A percentile compares a stretch with the other conserved stretches of the same genome.
These are phyloP conservation scores for Stachybotrys chlorohalonatus DNA, from an alignment of 2,329 filamentous ascomycete genomes.

Conservation along the genomic window DNA sequence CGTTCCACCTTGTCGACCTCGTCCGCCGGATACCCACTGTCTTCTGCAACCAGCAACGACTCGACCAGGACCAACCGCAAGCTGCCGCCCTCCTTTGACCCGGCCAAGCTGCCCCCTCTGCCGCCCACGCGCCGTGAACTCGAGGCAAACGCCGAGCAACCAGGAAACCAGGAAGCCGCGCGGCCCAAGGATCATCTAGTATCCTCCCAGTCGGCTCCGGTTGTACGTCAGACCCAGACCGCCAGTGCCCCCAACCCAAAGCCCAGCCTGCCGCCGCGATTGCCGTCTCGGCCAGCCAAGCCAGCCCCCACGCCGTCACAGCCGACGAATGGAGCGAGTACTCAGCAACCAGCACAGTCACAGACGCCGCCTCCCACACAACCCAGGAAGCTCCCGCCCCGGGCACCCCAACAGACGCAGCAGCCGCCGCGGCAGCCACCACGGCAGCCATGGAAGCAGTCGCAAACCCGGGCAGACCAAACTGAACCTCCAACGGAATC, in stretches of 20 bases:
- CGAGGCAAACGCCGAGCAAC: conserved; percentile 35
- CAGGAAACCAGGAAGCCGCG: conserved; percentile 15
- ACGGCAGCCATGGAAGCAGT: background rate
- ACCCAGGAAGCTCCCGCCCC: conserved; percentile 3
- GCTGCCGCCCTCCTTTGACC: conserved; percentile 46
- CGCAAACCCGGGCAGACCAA: conserved; percentile 3
- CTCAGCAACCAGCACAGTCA: background rate
- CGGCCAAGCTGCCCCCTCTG: conserved; percentile 47
- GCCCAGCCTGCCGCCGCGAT: conserved; percentile 38
- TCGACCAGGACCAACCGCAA: conserved; percentile 36
- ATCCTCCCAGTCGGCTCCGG: conserved; percentile 5
- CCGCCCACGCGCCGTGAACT: conserved; percentile 46
- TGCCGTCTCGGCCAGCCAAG: conserved; percentile 40
- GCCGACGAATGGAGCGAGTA: background rate
- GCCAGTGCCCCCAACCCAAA: conserved; percentile 13
- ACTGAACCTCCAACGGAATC: conserved; percentile 8
- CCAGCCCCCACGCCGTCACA: conserved; percentile 9
- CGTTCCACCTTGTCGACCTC: conserved; percentile 44
- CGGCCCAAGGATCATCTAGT: conserved; percentile 3
- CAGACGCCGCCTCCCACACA: background rate
- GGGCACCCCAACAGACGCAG: conserved; percentile 21
- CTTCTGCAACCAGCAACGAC: conserved; percentile 38
- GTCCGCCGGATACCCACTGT: conserved; percentile 35
- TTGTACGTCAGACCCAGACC: conserved; percentile 21
- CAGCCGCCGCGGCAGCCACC: conserved; percentile 6